These are phyloP conservation scores for Sinapis alba DNA, from an alignment of 441 rosid species.

Conservation along the genomic window DNA sequence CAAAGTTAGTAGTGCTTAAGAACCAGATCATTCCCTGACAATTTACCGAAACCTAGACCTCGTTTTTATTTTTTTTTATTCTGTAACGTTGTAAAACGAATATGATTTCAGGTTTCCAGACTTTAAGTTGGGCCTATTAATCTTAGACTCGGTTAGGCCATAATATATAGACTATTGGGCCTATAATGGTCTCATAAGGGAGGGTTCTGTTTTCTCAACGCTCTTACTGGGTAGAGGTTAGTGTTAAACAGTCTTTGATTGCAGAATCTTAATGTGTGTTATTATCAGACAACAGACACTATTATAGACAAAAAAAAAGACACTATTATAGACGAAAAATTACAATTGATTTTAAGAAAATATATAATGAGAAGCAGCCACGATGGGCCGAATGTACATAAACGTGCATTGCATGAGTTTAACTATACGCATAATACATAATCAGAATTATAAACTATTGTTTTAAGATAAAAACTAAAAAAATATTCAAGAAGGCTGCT, in stretches of 20 bases:
- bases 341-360: not conserved
- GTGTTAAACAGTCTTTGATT: not conserved
- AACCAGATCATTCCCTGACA: not conserved
- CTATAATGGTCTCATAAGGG: not conserved
- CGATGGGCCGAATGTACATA: slow-evolving; percentile 7
- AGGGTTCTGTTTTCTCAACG: not conserved
- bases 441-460: not conserved
- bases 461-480: not conserved
- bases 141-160: not conserved
- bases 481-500: slow-evolving; percentile 6
- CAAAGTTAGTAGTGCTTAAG: not conserved
- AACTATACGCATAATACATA: not conserved
- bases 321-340: not conserved
- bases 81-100: not conserved
- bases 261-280: not conserved
- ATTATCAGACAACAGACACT: not conserved
- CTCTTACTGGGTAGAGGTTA: not conserved
- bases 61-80: not conserved
- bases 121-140: not conserved
- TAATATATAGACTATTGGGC: not conserved
- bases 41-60: not conserved
- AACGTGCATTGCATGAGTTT: slow-evolving; percentile 27
- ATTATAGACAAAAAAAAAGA: too few species aligned
- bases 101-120: slow-evolving; percentile 6
- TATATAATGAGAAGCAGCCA: slow-evolving; percentile 12